Conservation (phyloP, 495 filamentous ascomycete genomes). For the Schizothecium vesticola region DNA sequence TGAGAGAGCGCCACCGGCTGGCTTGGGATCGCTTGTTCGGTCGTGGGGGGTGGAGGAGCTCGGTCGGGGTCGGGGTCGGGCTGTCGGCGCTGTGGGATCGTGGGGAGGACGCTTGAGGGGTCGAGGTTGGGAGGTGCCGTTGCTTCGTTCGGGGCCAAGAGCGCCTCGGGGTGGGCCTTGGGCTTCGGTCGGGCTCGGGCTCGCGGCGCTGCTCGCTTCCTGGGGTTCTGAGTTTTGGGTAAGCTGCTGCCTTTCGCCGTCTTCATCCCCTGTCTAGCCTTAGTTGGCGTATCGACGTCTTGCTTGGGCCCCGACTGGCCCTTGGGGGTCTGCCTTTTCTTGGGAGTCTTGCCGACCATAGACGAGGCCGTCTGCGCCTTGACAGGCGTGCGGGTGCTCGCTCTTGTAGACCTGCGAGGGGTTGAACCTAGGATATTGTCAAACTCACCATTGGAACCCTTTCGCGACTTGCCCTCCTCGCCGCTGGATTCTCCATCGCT, state of each 20-base stretch:
- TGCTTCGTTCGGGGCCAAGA: not conserved
- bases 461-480: constrained; percentile 12
- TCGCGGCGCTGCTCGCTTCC: not conserved
- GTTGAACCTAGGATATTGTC: not conserved
- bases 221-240: not conserved
- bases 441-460: not conserved
- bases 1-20: not conserved
- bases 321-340: not conserved
- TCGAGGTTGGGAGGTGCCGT: not conserved
- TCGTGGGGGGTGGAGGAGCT: not conserved
- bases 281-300: not conserved
- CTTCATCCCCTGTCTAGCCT: not conserved
- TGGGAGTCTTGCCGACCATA: not conserved
- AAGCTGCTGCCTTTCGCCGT: not conserved
- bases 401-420: not conserved
- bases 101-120: not conserved
- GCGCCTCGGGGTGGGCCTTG: too few relatives aligned
- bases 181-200: not conserved
- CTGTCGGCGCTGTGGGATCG: not conserved
- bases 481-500: constrained; percentile 25
- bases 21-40: not conserved
- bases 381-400: not conserved
- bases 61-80: not conserved
- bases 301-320: not conserved
- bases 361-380: not conserved